Percentiles rank a stretch among this genome's conserved stretches.
phyloP scores from a whole-genome alignment of 2,329 filamentous ascomycete genomes.

The Venturiaceae sp. region DNA sequence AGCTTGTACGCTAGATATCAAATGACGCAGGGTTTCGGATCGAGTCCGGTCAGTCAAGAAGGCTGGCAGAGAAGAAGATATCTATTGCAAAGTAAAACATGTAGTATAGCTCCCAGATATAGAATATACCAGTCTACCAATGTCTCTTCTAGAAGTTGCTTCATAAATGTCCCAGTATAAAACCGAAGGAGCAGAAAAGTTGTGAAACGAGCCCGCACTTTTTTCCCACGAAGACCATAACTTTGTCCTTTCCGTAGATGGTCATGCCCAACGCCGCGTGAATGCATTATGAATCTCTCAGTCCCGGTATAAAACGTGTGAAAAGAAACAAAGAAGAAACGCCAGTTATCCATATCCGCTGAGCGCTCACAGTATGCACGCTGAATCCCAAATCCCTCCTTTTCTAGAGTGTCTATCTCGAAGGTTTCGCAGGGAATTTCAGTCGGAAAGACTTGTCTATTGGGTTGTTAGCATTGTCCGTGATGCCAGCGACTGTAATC shows the following conservation, averaged over 20 bases:
- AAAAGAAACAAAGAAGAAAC: neutral
- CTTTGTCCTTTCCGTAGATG: neutral
- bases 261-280: neutral
- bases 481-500: neutral
- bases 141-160: no score
- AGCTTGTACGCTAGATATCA: no score
- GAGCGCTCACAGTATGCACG: neutral
- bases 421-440: slow-evolving; percentile 6
- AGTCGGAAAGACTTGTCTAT: slow-evolving; percentile 6
- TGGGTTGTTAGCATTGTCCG: neutral
- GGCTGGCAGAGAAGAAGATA: no score
- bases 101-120: no score
- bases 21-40: no score
- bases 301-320: neutral
- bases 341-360: neutral
- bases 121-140: no score
- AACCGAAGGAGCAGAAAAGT: no score
- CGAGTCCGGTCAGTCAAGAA: no score
- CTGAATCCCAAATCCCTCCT: neutral
- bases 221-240: neutral
- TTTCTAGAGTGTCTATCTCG: neutral
- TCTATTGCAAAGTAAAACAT: no score
- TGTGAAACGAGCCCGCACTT: neutral
- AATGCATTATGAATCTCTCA: neutral
- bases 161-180: no score